phyloP scores from a whole-genome alignment of 2,329 filamentous ascomycete genomes.

The Colletotrichum eremochloae region DNA sequence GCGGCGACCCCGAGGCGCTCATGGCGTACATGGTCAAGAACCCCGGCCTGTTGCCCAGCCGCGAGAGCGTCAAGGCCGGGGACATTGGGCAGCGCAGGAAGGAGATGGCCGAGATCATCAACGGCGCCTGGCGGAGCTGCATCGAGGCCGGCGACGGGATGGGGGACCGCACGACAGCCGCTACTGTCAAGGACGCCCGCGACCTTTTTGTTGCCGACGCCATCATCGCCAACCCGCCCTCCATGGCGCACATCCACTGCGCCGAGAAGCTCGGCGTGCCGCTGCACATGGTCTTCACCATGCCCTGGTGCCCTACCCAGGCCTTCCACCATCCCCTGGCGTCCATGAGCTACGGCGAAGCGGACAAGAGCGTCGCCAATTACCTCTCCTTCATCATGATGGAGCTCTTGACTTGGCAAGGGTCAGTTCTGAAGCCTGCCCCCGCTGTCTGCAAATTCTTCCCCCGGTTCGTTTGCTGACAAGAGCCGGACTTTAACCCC shows the following conservation, averaged over 20 bases:
- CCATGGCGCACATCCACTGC: slow-evolving; percentile 66
- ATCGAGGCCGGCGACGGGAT: slow-evolving; percentile 54
- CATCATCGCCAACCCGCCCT: slow-evolving; percentile 68
- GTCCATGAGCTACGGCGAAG: slow-evolving; percentile 68
- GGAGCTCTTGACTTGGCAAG: slow-evolving; percentile 82
- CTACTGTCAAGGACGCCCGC: slow-evolving; percentile 44
- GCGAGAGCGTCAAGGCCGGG: slow-evolving; percentile 52
- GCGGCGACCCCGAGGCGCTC: slow-evolving; percentile 66
- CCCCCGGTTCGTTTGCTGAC: neutral
- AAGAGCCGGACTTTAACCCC: neutral
- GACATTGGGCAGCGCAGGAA: slow-evolving; percentile 53
- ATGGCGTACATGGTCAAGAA: slow-evolving; percentile 60
- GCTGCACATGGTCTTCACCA: slow-evolving; percentile 68
- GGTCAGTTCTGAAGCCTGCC: slow-evolving; percentile 49
- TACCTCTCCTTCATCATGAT: slow-evolving; percentile 78
- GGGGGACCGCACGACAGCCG: slow-evolving; percentile 47
- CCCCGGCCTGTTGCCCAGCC: slow-evolving; percentile 54
- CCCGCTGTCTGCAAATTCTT: too few relatives aligned
- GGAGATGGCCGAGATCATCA: slow-evolving; percentile 55
- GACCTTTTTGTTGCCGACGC: slow-evolving; percentile 65
- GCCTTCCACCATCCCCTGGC: slow-evolving; percentile 78
- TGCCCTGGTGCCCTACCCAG: slow-evolving; percentile 80
- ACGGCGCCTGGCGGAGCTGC: slow-evolving; percentile 54
- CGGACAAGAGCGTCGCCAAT: slow-evolving; percentile 73
- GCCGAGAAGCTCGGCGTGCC: slow-evolving; percentile 63